Percentiles rank a stretch among this genome's conserved stretches.
Conservation (phyloP, 192 early-diverging fungal genomes). For the Coemansia sp. region DNA sequence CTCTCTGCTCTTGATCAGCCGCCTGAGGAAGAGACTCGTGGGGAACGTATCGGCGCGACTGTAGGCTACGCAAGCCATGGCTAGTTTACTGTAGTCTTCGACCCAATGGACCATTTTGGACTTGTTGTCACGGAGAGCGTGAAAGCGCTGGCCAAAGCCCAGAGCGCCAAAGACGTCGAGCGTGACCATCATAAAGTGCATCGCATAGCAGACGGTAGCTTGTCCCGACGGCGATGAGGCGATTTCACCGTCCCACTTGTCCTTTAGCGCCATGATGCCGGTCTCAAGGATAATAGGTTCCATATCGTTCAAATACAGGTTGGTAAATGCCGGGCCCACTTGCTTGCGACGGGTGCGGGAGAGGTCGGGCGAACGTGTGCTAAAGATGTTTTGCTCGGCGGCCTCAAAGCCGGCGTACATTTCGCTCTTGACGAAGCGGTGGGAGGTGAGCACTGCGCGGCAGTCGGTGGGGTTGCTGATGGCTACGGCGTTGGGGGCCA, state of each 20-base stretch:
- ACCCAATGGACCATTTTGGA: constrained; percentile 24
- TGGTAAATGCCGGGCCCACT: constrained; percentile 31
- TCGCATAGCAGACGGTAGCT: constrained; percentile 19
- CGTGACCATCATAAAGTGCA: constrained; percentile 22
- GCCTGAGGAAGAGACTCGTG: not conserved
- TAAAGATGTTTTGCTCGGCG: constrained; percentile 22
- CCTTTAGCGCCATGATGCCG: constrained; percentile 18
- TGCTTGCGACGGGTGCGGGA: constrained; percentile 17
- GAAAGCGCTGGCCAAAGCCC: constrained; percentile 38
- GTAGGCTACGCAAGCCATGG: constrained; percentile 1
- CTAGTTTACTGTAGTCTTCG: constrained; percentile 10
- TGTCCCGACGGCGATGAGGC: not conserved
- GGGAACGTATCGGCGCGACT: constrained; percentile 10
- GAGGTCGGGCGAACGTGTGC: constrained; percentile 23
- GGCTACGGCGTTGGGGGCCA: constrained; percentile 26
- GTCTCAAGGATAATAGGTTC: constrained; percentile 34
- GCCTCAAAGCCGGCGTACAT: constrained; percentile 24
- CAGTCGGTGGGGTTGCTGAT: constrained; percentile 27
- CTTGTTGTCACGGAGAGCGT: constrained; percentile 20
- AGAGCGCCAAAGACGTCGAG: constrained; percentile 32
- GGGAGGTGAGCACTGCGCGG: constrained; percentile 16
- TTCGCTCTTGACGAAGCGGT: constrained; percentile 26
- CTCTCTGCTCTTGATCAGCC: constrained; percentile 12
- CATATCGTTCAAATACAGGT: constrained; percentile 16
- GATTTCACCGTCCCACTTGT: constrained; percentile 25